phyloP scores from a whole-genome alignment of 2,329 filamentous ascomycete genomes.

The Colletotrichum lentis region DNA sequence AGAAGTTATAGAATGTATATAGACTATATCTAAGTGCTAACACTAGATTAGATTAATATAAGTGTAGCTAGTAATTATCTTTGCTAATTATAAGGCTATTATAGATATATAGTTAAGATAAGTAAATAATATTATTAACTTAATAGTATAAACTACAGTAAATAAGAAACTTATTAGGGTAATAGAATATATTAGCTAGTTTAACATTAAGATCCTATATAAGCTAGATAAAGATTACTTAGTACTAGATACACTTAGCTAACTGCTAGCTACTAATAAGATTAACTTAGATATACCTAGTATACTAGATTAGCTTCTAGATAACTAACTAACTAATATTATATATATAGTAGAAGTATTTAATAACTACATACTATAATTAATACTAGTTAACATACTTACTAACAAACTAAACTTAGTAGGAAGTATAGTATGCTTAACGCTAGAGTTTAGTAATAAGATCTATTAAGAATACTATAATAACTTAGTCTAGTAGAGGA shows the following conservation, averaged over 20 bases:
- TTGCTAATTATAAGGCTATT: not conserved
- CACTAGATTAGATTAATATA: not conserved
- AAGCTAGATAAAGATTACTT: not conserved
- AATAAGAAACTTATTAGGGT: not conserved
- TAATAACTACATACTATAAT: fast-evolving
- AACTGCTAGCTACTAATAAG: not conserved
- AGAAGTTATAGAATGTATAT: not conserved
- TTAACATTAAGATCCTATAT: not conserved
- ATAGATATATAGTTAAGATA: not conserved
- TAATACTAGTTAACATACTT: no score
- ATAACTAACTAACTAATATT: not conserved
- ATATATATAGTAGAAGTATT: not conserved
- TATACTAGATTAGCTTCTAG: not conserved
- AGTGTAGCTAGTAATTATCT: not conserved
- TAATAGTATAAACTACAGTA: not conserved
- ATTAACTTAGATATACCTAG: not conserved
- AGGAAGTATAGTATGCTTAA: not conserved
- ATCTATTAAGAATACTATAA: not conserved
- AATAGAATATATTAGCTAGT: not conserved
- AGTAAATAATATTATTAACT: not conserved
- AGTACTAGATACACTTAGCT: not conserved
- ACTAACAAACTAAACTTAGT: not conserved
- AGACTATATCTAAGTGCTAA: not conserved
- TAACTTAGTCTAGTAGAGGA: not conserved
- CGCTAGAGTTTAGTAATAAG: not conserved